Evolutionary conservation across 2,329 filamentous ascomycete species (phyloP), one percentile per base, ranked within the genome.

Genomic region (Pezicula carpinea): DNA sequence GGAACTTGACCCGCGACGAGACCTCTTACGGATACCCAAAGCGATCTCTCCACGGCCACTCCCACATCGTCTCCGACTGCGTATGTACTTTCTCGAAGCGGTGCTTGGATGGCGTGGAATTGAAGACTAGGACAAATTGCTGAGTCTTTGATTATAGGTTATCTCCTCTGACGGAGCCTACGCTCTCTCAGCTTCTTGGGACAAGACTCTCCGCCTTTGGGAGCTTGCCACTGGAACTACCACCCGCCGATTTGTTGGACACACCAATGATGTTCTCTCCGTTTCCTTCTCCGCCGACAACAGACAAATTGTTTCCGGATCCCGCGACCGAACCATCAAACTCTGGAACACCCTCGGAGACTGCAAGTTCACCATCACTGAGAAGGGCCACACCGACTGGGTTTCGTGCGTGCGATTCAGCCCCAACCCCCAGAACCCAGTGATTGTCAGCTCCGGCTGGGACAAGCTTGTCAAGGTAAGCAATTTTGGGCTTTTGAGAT

Each of bases 341-440:
- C 86, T 99, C 67, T 99, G 93, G 93, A 99, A 99, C 83, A 99
- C 93, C 66, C 89, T 99, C 61, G 93, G 93, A 77, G 93, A 99
- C 85, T 99, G 93, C 91, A 99, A 99, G 83, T 99, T 85, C 86
- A 99, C 92, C 80, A 97, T 99, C 82, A 95, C 89, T 76, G 93
- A 99, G 73, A 99, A 99, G 87, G 93, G 93, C 72, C 93, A 99
- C 83, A 89, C 89, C 75, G 93, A 99, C 77, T 99, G 93, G 93
- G 93, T 96, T 64, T 96, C 92, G 57, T 97, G 92, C 81, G 93
- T 99, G 64, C 87, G 93, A 75, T 99, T 99, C 88, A 95, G 88
- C 77, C 93, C 93, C 71, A 99, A 99, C 84, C 93, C 93, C 69
- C 92, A 97, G 82, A 99, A 97, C 86, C 92, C 93, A 63, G 93